Evolutionary conservation across 108 stramenopile genomes (phyloP).

Genomic region (Nitzschia sp.): DNA sequence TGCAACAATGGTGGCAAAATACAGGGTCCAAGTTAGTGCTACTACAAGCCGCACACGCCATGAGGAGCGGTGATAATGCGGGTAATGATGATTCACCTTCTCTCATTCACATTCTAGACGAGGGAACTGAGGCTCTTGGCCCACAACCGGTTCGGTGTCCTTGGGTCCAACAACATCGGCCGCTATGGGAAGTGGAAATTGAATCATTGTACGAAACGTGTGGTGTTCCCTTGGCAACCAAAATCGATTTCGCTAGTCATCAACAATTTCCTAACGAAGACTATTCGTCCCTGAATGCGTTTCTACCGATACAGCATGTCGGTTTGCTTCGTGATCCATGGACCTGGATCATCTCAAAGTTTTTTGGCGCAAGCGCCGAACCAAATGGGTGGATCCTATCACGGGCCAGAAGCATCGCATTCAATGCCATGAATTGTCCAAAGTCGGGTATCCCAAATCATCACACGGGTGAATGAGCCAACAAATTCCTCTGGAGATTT

Average conservation of each 20-base stretch:
- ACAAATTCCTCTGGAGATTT: slow-evolving; percentile 10
- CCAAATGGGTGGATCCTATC: no score
- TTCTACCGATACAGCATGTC: slow-evolving; percentile 36
- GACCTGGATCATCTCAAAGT: slow-evolving; percentile 42
- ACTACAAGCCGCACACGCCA: no score
- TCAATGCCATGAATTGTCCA: slow-evolving; percentile 1
- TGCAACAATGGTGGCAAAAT: no score
- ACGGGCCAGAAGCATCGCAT: neutral
- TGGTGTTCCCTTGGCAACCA: neutral
- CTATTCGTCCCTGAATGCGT: slow-evolving; percentile 22
- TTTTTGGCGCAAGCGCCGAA: slow-evolving; percentile 43
- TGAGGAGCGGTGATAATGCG: no score
- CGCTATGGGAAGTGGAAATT: neutral
- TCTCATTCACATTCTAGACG: no score
- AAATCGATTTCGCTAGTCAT: neutral
- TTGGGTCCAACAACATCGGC: neutral
- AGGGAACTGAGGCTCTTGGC: no score
- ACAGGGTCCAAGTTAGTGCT: no score
- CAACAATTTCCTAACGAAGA: neutral
- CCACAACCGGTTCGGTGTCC: no score
- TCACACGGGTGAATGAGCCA: slow-evolving; percentile 28
- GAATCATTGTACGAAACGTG: neutral
- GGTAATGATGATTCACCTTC: no score
- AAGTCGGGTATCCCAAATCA: neutral
- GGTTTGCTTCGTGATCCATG: slow-evolving; percentile 48